Evolutionary conservation across 371 early-diverging fungal genomes (phyloP), one percentile per base, ranked within the genome.

Genomic region (Zychaea mexicana): DNA sequence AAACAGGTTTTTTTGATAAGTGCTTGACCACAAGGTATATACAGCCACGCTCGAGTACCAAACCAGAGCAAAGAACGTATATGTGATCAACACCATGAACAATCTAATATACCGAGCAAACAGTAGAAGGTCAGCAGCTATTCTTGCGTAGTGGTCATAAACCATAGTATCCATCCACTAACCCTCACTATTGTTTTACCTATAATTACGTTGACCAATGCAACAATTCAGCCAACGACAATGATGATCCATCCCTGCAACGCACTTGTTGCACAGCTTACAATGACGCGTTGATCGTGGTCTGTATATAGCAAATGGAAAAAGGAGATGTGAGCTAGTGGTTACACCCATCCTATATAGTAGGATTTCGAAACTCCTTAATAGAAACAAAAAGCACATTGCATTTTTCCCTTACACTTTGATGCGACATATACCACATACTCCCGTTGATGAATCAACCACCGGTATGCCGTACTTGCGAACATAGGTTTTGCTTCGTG

Each of bases 251-350:
- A 88, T 87, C 2, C 75, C 81, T 2, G 74, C 85, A 12, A 95
- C 88, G 69, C 95, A 95, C 65, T 92, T 92, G 82, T 93, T 93
- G 79, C 95, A 94, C 33, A 87, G 72, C 76, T 90, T 87, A 65
- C 91, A 91, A 65, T 91, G 91, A 10, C 88, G 78, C 21, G 90
- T 89, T 9, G 64, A 67, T 38, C 64, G 66, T 36, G 74, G 55
- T 33, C 77, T 77, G 47, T 5, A 12, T 45, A 6, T 17, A 22
- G 10, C 12, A 33, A 42, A 12, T 7, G 15, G n/a, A 42, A 21
- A 17, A 26, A 28, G 28, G 28, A 26, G 28, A 22, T 52, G 19
- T n/a, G 28, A 10, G 6, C 28, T 4, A 31, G n/a, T 7, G 30
- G 30, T 54, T 54, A 59, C 46, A 59, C 28, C 2, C 0, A 13